Evolutionary conservation across 1,139 yeast genomes (phyloP).

Genomic region (Spencermartinsiella ligniputridi): DNA sequence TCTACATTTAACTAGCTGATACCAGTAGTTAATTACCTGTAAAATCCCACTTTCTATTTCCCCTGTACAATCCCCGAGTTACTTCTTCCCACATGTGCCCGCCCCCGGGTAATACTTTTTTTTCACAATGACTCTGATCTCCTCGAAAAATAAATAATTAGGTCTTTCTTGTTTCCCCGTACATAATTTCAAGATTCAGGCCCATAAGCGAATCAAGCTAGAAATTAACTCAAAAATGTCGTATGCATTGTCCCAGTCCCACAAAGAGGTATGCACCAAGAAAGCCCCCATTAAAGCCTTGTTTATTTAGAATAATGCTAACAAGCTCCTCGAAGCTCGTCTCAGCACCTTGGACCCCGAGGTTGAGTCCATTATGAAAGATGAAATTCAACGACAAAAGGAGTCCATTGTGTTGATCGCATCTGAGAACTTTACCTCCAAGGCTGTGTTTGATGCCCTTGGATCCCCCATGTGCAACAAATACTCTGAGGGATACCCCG

Average conservation of each 20-base stretch:
- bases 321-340: conserved; percentile 29
- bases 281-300: background rate
- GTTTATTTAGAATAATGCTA: background rate
- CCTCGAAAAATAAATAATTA: background rate
- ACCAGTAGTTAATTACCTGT: no score
- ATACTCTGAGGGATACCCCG: conserved; percentile 98
- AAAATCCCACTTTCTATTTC: no score
- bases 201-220: conserved; percentile 12
- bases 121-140: background rate
- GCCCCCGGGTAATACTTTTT: background rate
- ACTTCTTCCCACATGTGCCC: no score
- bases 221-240: conserved; percentile 22
- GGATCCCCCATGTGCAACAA: conserved; percentile 98
- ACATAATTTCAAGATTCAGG: conserved; percentile 14
- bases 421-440: conserved; percentile 91
- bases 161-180: no score
- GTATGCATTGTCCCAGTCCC: conserved; percentile 32
- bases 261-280: conserved; percentile 27
- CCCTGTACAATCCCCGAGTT: no score
- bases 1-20: no score
- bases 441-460: conserved; percentile 87
- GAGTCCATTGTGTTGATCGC: conserved; percentile 89
- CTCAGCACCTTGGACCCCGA: conserved; percentile 70
- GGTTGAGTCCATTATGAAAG: conserved; percentile 67
- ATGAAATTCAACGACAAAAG: conserved; percentile 80